Evolutionary conservation across 257 asterid species (phyloP).

Genomic region (Lantana camara): DNA sequence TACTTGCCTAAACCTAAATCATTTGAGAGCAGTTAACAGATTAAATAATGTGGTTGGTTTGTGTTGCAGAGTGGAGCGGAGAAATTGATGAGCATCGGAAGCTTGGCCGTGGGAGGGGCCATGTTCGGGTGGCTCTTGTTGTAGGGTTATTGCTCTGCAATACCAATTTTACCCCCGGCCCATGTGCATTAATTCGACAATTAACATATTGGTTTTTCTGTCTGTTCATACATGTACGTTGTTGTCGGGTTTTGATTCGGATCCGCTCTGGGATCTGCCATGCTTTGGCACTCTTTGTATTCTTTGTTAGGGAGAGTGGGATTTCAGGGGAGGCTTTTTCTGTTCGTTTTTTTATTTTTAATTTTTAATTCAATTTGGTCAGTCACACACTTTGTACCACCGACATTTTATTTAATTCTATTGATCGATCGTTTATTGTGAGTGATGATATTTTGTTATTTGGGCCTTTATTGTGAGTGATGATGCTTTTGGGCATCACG

Average conservation of each 20-base stretch:
- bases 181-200: slow-evolving; percentile 12
- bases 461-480: no score
- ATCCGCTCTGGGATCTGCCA: slow-evolving; percentile 16
- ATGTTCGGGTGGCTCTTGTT: slow-evolving; percentile 45
- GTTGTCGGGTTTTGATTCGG: slow-evolving; percentile 12
- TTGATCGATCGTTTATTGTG: background rate
- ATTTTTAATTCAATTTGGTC: background rate
- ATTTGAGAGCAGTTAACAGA: background rate
- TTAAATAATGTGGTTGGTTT: background rate
- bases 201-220: background rate
- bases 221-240: background rate
- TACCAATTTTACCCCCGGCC: background rate
- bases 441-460: background rate
- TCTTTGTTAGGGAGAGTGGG: slow-evolving; percentile 4
- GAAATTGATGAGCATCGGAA: slow-evolving; percentile 45
- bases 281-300: background rate
- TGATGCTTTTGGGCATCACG: no score
- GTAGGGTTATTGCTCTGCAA: background rate
- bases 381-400: background rate
- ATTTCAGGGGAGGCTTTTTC: background rate
- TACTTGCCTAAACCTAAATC: background rate
- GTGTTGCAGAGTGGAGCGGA: slow-evolving; percentile 67
- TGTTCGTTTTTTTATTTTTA: background rate
- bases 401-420: background rate
- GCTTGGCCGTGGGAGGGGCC: slow-evolving; percentile 56